Conservation (phyloP, 2,329 filamentous ascomycete genomes). For the Hypoxylon sp. region DNA sequence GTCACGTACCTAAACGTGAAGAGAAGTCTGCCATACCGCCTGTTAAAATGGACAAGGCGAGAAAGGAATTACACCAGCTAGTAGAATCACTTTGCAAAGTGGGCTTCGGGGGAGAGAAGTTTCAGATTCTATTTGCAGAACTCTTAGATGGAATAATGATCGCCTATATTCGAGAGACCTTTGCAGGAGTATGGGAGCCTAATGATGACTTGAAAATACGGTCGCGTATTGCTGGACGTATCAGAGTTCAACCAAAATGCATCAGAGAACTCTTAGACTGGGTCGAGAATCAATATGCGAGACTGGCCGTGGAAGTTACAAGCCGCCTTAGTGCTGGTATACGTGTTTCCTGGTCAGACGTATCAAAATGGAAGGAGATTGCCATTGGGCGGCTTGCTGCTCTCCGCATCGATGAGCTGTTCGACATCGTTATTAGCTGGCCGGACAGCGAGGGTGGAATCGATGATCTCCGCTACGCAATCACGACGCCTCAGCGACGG, state of each 20-base stretch:
- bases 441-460: conserved; percentile 79
- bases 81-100: conserved; percentile 73
- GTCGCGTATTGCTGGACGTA: conserved; percentile 46
- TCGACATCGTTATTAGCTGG: conserved; percentile 85
- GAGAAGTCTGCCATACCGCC: conserved; percentile 47
- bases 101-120: conserved; percentile 77
- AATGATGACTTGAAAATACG: conserved; percentile 48
- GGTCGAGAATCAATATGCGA: conserved; percentile 77
- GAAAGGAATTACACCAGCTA: conserved; percentile 68
- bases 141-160: conserved; percentile 77
- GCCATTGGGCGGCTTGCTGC: conserved; percentile 77
- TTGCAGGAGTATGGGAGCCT: conserved; percentile 73
- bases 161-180: conserved; percentile 73
- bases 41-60: conserved; percentile 57
- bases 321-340: conserved; percentile 61
- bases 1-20: conserved; percentile 20
- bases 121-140: conserved; percentile 80
- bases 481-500: conserved; percentile 77
- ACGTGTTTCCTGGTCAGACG: conserved; percentile 67
- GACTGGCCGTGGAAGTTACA: conserved; percentile 75
- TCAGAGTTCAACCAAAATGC: conserved; percentile 66
- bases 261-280: conserved; percentile 74
- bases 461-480: conserved; percentile 79
- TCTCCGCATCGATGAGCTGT: conserved; percentile 79
- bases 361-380: conserved; percentile 79